Conservation (phyloP, 148 eudicot species). For the Dysphania ambrosioides region DNA sequence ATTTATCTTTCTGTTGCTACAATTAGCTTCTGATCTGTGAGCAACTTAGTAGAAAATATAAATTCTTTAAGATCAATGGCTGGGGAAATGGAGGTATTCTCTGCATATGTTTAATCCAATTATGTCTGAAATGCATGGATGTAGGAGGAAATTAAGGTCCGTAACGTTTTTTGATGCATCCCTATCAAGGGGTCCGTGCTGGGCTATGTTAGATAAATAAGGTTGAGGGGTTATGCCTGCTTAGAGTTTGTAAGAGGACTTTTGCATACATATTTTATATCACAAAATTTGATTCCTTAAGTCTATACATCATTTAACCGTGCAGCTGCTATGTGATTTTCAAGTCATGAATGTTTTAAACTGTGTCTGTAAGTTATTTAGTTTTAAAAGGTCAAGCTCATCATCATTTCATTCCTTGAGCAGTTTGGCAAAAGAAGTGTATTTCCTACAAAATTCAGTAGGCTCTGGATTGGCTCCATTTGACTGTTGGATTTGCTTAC, state of each 20-base stretch:
- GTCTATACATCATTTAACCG: not conserved
- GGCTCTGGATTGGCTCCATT: slow-evolving; percentile 95
- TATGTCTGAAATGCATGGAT: slow-evolving; percentile 1
- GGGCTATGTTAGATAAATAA: not conserved
- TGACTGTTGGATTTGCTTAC: slow-evolving; percentile 97
- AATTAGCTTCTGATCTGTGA: not conserved
- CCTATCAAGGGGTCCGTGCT: not conserved
- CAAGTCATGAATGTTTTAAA: not conserved
- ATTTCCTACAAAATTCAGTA: slow-evolving; percentile 92
- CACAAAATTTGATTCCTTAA: not conserved
- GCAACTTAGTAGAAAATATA: not conserved
- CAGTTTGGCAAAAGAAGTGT: slow-evolving; percentile 88
- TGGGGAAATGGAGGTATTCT: not conserved
- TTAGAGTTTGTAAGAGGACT: not conserved
- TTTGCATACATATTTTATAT: not conserved
- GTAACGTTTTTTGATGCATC: not conserved
- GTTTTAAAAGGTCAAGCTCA: not conserved
- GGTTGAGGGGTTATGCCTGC: not conserved
- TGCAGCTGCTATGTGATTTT: not conserved
- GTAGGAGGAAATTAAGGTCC: not conserved
- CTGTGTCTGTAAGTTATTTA: not conserved
- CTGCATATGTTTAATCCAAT: not conserved
- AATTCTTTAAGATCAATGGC: not conserved
- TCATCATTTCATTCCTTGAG: slow-evolving; percentile 9
- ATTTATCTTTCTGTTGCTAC: not conserved